Base-by-base conservation (phyloP, 2,329 filamentous ascomycete genomes). In the Passalora sequoiae region DNA sequence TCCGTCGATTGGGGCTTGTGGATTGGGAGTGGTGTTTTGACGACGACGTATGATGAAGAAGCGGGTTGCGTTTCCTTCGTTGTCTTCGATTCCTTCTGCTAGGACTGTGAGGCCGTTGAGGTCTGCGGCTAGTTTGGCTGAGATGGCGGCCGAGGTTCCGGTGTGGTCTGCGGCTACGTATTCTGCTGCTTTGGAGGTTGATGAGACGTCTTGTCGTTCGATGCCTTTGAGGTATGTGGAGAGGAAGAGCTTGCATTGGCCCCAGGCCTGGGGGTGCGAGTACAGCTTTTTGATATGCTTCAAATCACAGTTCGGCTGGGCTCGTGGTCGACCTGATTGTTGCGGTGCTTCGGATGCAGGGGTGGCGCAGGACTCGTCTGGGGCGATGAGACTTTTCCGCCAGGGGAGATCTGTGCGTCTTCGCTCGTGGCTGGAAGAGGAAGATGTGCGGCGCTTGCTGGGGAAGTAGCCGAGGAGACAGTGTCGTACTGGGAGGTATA, bases 231-330 rank as follows among this genome's bases (percentile, higher is more conserved):
- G 77, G 57, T 86, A 72, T 20, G 73, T 70, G 6, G 75, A 72
- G 19, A 96, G 76, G 66, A 95, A 95, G 6, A 62, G 66, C 32
- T 81, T 81, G 66, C 89, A 96, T 69, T 98, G 92, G 19, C 89
- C 89, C 73, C 92, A 95, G 20, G 89, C 92, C 67, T 98, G 92
- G 7, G 91, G 89, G 66, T 98, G 92, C 17, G 87, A 92, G 70
- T 95, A 94, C 29, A 98, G 67, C 59, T 83, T 83, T 55, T 75
- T 77, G 58, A 97, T 76, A 55, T 83, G 74, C 43, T 69, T 66
- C 49, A 89, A 66, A 50, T 70, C 68, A 39, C 47, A 32, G 6
- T 13, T 12, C 3, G 81, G 78, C 50, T 66, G 66, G 28, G 70
- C 64, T 50, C 66, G 66, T 19, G 73, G 72, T 54, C 66, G 67